These are phyloP conservation scores for Brassica juncea DNA, from an alignment of 345 rosid species.

Conservation along the genomic window DNA sequence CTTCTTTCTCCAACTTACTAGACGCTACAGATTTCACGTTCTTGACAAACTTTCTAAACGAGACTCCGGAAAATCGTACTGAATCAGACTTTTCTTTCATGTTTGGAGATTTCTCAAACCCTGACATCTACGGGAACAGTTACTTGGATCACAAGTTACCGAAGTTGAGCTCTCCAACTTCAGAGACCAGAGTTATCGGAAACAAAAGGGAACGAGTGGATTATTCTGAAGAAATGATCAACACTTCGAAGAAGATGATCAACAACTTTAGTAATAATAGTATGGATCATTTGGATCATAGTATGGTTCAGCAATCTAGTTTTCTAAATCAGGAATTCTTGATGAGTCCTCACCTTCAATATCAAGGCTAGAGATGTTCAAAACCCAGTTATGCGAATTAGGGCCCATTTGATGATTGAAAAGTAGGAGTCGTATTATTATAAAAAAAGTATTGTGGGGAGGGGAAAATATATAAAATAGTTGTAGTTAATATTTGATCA, in stretches of 20 bases:
- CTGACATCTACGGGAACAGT: conserved; percentile 25
- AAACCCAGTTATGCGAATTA: conserved; percentile 25
- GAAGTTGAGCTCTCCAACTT: conserved; percentile 45
- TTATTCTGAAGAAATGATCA: conserved; percentile 45
- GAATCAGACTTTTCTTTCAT: conserved; percentile 44
- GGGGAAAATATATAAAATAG: conserved; percentile 2
- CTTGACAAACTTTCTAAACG: conserved; percentile 57
- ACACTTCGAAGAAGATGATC: conserved; percentile 51
- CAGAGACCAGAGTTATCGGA: conserved; percentile 41
- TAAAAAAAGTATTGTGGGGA: conserved; percentile 17
- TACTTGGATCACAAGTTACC: conserved; percentile 60
- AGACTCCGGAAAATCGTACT: conserved; percentile 42
- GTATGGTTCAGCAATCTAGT: conserved; percentile 30
- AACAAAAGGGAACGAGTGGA: conserved; percentile 56
- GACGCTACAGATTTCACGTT: conserved; percentile 75
- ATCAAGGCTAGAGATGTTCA: conserved; percentile 45
- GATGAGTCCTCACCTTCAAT: conserved; percentile 56
- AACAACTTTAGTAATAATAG: conserved; percentile 50
- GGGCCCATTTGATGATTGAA: conserved; percentile 29
- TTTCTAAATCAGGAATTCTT: conserved; percentile 53
- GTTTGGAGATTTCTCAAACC: conserved; percentile 28
- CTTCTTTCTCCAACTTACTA: conserved; percentile 68
- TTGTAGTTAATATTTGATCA: conserved; percentile 2
- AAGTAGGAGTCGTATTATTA: conserved; percentile 15
- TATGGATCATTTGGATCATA: conserved; percentile 44